Percentiles rank a stretch among this genome's conserved stretches.
Evolutionary conservation across 176 grass and related monocot species (phyloP).

Genomic region (Oryza brachyantha): DNA sequence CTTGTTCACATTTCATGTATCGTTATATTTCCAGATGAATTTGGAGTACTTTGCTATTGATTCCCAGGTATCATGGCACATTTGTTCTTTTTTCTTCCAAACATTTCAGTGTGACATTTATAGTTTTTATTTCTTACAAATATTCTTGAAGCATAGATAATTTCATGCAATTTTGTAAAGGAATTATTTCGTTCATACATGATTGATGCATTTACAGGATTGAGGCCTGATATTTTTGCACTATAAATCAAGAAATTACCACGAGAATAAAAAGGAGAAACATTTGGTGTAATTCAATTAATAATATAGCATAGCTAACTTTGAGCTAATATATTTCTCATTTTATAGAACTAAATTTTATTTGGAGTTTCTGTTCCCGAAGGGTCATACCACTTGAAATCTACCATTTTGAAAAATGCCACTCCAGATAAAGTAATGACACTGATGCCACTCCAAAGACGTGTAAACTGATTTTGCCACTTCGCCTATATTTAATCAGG

Average conservation of each 20-base stretch:
- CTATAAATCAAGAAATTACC: not conserved
- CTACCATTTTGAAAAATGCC: too few relatives aligned
- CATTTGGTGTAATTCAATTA: not conserved
- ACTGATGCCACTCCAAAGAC: too few relatives aligned
- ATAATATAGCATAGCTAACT: not conserved
- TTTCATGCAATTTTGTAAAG: not conserved
- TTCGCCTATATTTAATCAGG: not conserved
- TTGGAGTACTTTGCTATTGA: constrained; percentile 99
- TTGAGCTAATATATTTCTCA: not conserved
- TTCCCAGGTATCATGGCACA: constrained; percentile 69
- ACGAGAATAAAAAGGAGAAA: not conserved
- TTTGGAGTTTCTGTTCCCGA: too few relatives aligned
- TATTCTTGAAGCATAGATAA: not conserved
- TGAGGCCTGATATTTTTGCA: not conserved
- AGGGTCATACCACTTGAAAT: too few relatives aligned
- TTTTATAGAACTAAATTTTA: too few relatives aligned
- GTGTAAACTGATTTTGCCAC: not conserved
- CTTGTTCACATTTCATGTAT: constrained; percentile 26
- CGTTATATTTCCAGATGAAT: constrained; percentile 73
- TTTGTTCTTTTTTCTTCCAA: not conserved
- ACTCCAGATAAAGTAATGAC: too few relatives aligned
- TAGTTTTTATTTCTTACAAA: constrained; percentile 7
- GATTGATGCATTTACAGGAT: not conserved
- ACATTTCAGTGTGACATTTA: not conserved
- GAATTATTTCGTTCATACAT: not conserved